phyloP scores from a whole-genome alignment of 2,329 filamentous ascomycete genomes.

The Verticillium tricorpus region DNA sequence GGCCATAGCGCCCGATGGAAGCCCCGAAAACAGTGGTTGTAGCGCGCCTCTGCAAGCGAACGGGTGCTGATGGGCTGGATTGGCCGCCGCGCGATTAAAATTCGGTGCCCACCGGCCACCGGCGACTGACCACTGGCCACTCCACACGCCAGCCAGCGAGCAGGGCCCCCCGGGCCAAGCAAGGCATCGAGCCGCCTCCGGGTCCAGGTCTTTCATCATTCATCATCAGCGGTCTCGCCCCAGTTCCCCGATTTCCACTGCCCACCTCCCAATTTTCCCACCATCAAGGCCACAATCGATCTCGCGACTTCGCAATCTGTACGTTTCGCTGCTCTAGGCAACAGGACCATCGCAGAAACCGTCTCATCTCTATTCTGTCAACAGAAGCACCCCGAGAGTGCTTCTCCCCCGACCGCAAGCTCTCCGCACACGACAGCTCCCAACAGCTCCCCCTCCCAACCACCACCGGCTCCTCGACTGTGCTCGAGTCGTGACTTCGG shows the following conservation, averaged over 20 bases:
- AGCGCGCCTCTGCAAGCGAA: conserved; percentile 1
- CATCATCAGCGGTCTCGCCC: conserved; percentile 13
- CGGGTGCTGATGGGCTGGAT: not conserved
- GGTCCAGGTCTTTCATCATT: conserved; percentile 8
- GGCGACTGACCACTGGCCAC: not conserved
- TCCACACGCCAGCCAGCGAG: conserved; percentile 3
- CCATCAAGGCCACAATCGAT: not conserved
- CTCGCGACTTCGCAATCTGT: conserved; percentile 1
- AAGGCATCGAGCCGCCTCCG: conserved; percentile 9
- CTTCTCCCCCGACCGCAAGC: not conserved
- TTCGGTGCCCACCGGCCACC: not conserved
- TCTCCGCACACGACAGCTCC: not conserved
- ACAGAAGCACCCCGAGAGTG: not conserved
- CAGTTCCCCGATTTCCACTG: conserved; percentile 6
- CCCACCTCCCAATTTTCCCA: conserved; percentile 14
- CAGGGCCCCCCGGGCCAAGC: not conserved
- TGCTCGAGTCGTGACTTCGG: not conserved
- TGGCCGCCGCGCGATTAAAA: conserved; percentile 6
- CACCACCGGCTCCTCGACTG: not conserved
- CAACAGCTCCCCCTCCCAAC: conserved; percentile 4
- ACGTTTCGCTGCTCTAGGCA: not conserved
- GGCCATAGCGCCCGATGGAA: not conserved
- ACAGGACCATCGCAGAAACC: not conserved
- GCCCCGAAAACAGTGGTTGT: not conserved
- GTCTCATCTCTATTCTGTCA: not conserved